phyloP scores from a whole-genome alignment of 192 early-diverging fungal species.

The Tieghemiomyces parasiticus region DNA sequence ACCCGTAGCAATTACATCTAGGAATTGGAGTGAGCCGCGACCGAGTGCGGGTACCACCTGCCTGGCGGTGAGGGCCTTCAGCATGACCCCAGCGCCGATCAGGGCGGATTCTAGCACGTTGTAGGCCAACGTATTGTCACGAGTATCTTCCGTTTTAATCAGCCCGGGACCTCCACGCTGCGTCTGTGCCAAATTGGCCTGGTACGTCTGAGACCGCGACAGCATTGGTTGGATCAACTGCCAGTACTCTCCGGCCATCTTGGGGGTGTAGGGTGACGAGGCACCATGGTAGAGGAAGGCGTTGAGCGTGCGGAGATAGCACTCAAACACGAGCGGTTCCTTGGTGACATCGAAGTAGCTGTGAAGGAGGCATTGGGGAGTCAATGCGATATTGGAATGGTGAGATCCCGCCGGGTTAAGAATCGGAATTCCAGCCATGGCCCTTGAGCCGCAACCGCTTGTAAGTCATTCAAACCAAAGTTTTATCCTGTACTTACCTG shows the following conservation, averaged over 20 bases:
- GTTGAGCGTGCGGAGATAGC: conserved; percentile 3
- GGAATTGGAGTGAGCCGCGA: not conserved
- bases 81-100: not conserved
- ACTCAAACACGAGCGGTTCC: not conserved
- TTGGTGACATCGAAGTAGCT: not conserved
- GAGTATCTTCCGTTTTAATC: not conserved
- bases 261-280: not conserved
- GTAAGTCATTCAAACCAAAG: too few species aligned
- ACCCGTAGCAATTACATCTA: not conserved
- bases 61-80: not conserved
- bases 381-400: too few species aligned
- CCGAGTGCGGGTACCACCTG: not conserved
- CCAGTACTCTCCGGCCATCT: conserved; percentile 6
- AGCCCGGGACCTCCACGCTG: too few species aligned
- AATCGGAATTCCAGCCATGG: too few species aligned
- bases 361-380: too few species aligned
- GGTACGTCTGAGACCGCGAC: not conserved
- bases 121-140: too few species aligned
- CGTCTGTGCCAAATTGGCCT: not conserved
- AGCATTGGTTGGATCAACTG: not conserved
- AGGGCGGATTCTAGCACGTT: not conserved
- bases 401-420: too few species aligned
- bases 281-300: not conserved
- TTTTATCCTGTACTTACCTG: not conserved
- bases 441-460: too few species aligned